Conservation (phyloP, 2,329 filamentous ascomycete species). For the Paecilomyces formosus region DNA sequence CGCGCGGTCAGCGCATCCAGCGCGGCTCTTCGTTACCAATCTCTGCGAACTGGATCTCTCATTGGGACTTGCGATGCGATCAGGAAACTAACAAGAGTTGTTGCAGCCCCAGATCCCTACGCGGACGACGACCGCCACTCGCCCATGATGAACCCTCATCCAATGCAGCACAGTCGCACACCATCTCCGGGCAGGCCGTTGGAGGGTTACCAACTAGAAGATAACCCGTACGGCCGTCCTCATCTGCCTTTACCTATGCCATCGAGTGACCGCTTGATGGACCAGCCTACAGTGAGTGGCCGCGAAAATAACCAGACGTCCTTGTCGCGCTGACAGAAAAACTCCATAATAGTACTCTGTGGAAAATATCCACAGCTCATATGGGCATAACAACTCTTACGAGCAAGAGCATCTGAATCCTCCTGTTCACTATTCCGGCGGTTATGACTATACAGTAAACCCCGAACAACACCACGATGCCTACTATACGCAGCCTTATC, state of each 20-base stretch:
- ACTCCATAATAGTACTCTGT: constrained; percentile 57
- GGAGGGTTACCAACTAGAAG: constrained; percentile 74
- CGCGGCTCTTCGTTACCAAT: background rate
- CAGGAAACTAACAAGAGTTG: background rate
- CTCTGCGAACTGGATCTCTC: background rate
- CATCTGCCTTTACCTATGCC: constrained; percentile 62
- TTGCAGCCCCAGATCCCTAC: constrained; percentile 27
- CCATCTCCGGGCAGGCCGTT: constrained; percentile 71
- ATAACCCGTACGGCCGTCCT: constrained; percentile 57
- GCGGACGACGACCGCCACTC: constrained; percentile 35
- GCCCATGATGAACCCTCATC: constrained; percentile 47
- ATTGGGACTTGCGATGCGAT: background rate
- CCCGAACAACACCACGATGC: constrained; percentile 81
- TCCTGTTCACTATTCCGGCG: constrained; percentile 43
- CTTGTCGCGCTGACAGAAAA: background rate
- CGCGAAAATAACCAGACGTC: background rate
- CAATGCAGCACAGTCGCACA: constrained; percentile 46
- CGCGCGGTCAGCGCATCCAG: background rate
- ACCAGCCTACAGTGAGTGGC: constrained; percentile 72
- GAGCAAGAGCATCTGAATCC: constrained; percentile 45
- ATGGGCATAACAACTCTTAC: constrained; percentile 56
- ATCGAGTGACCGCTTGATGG: constrained; percentile 64
- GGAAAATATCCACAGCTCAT: constrained; percentile 57
- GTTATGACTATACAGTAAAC: constrained; percentile 65
- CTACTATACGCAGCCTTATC: constrained; percentile 78